A percentile compares a stretch with the other conserved stretches of the same genome.
Evolutionary conservation across 1,139 yeast species (phyloP).

Genomic region (Diutina catenulata): DNA sequence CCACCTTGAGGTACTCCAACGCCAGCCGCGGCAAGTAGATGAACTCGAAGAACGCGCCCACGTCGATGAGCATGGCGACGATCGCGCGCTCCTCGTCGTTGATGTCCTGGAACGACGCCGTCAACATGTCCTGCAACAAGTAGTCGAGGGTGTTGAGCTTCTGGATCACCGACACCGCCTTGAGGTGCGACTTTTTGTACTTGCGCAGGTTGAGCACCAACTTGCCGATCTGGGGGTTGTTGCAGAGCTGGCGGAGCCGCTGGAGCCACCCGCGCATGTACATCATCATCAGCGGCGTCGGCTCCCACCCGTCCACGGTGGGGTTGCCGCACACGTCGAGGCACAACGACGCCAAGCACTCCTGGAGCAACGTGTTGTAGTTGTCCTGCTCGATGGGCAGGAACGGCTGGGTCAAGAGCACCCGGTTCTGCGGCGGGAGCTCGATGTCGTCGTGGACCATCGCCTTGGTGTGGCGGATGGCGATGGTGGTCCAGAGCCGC

Average conservation of each 20-base stretch:
- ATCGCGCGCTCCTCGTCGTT: conserved; percentile 37
- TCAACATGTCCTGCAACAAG: conserved; percentile 54
- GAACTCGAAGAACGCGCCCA: conserved; percentile 57
- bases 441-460: conserved; percentile 69
- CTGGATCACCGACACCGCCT: conserved; percentile 12
- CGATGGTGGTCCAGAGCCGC: conserved; percentile 33
- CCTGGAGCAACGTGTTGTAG: conserved; percentile 51
- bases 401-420: conserved; percentile 60
- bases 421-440: conserved; percentile 67
- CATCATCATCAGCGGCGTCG: conserved; percentile 25
- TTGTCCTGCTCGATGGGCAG: conserved; percentile 76
- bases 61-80: conserved; percentile 30
- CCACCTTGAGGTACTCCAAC: conserved; percentile 24
- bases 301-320: conserved; percentile 37
- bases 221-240: conserved; percentile 65
- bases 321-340: conserved; percentile 48
- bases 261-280: conserved; percentile 57
- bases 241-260: conserved; percentile 65
- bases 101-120: conserved; percentile 37
- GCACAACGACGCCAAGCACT: conserved; percentile 53
- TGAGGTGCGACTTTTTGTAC: background rate
- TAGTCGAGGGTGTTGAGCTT: conserved; percentile 51
- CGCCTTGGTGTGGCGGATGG: conserved; percentile 73
- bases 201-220: conserved; percentile 17
- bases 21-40: conserved; percentile 40